phyloP scores from a whole-genome alignment of 805 yeast species.

The Cyberlindnera meyerae region DNA sequence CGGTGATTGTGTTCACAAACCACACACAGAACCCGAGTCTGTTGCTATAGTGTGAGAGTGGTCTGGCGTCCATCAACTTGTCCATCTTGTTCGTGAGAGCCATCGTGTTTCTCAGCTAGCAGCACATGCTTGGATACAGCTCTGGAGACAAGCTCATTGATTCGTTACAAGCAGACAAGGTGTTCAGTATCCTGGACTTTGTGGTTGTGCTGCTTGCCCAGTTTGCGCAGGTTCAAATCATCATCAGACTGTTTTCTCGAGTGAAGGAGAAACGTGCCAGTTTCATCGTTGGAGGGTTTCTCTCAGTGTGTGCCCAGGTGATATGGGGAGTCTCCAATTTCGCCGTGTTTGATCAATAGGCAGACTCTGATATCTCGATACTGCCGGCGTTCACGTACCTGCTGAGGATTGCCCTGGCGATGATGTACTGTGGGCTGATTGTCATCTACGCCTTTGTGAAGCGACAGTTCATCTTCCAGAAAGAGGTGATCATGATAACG shows the following conservation, averaged over 20 bases:
- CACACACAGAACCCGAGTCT: constrained; percentile 58
- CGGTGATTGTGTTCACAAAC: constrained; percentile 60
- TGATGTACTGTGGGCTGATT: constrained; percentile 62
- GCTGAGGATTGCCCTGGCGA: constrained; percentile 64
- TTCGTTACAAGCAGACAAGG: constrained; percentile 37
- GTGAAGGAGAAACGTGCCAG: constrained; percentile 63
- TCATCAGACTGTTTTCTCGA: constrained; percentile 62
- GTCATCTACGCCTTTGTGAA: constrained; percentile 48
- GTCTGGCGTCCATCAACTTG: constrained; percentile 52
- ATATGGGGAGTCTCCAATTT: constrained; percentile 69
- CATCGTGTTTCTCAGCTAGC: constrained; percentile 40
- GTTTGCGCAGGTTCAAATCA: constrained; percentile 65
- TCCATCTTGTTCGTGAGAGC: constrained; percentile 45
- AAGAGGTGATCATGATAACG: constrained; percentile 50
- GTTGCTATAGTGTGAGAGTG: constrained; percentile 44
- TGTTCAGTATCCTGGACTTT: constrained; percentile 53
- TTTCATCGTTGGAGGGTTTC: constrained; percentile 50
- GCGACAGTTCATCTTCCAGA: constrained; percentile 44
- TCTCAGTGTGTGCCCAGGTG: constrained; percentile 53
- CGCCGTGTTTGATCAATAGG: constrained; percentile 21
- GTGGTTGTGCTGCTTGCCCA: constrained; percentile 54
- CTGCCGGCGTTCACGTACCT: constrained; percentile 72
- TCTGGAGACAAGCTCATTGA: constrained; percentile 41
- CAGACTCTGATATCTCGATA: constrained; percentile 42
- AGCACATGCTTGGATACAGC: constrained; percentile 37